Conservation (phyloP, 192 early-diverging fungal genomes). For the Piromyces finnis region DNA sequence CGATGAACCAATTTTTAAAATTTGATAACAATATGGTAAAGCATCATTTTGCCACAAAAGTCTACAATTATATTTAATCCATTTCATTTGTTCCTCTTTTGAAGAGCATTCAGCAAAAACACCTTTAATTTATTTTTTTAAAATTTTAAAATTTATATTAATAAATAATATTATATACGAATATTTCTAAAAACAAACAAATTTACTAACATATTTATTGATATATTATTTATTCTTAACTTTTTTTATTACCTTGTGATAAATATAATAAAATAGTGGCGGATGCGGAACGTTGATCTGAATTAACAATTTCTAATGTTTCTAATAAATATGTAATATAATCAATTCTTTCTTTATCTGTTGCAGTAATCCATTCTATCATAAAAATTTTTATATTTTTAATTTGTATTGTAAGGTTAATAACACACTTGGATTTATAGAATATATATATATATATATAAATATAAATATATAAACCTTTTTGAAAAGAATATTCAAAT, state of each 20-base stretch:
- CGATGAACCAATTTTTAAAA: slow-evolving; percentile 28
- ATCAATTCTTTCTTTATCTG: slow-evolving; percentile 9
- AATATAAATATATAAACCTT: too few species aligned
- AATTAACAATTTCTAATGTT: slow-evolving; percentile 27
- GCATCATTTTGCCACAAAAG: slow-evolving; percentile 36
- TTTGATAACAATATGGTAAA: slow-evolving; percentile 31
- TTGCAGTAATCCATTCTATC: slow-evolving; percentile 19
- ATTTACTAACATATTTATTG: too few species aligned
- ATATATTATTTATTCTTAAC: too few species aligned
- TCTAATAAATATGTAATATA: slow-evolving; percentile 35
- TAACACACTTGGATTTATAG: neutral
- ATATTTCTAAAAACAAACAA: too few species aligned
- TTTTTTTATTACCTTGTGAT: slow-evolving; percentile 55
- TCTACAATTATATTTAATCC: slow-evolving; percentile 32
- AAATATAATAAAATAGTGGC: slow-evolving; percentile 41
- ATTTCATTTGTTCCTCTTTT: slow-evolving; percentile 22
- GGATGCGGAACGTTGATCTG: slow-evolving; percentile 21
- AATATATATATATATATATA: neutral
- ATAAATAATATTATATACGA: too few species aligned
- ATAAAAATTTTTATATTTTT: too few species aligned
- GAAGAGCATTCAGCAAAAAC: slow-evolving; percentile 10
- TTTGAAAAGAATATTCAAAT: slow-evolving; percentile 17
- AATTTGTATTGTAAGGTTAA: too few species aligned
- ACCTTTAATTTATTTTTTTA: too few species aligned
- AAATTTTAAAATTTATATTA: too few species aligned